A percentile compares a stretch with the other conserved stretches of the same genome.
phyloP scores from a whole-genome alignment of 441 rosid species.

The Pelargonium exstipulatum region DNA sequence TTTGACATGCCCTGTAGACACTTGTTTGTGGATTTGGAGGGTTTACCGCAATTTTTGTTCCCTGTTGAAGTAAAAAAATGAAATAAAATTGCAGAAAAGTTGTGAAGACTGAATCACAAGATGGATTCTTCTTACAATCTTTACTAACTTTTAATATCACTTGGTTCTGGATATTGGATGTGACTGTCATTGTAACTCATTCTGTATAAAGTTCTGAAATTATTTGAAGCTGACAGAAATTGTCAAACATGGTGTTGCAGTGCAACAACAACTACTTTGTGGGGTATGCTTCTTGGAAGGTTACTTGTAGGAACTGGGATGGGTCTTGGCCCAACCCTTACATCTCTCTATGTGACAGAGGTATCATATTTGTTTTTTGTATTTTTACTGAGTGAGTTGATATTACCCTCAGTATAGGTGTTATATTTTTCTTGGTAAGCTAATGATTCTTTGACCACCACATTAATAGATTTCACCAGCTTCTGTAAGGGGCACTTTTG shows the following conservation, averaged over 20 bases:
- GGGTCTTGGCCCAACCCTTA: constrained; percentile 71
- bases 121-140: no score
- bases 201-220: constrained; percentile 2
- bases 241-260: constrained; percentile 37
- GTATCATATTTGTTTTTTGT: constrained; percentile 30
- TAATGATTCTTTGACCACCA: constrained; percentile 11
- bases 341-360: constrained; percentile 76
- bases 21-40: no score
- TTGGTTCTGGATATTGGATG: not conserved
- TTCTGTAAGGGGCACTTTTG: constrained; percentile 88
- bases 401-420: not conserved
- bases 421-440: not conserved
- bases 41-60: no score
- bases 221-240: constrained; percentile 10
- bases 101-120: no score
- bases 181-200: no score
- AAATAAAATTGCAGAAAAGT: no score
- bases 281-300: constrained; percentile 74
- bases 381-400: constrained; percentile 6
- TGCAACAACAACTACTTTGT: constrained; percentile 50
- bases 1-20: no score
- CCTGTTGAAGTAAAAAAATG: no score
- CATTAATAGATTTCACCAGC: constrained; percentile 73
- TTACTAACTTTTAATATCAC: no score
- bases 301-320: constrained; percentile 67